A percentile compares a stretch with the other conserved stretches of the same genome.
Conservation (phyloP, 208 protist species). For the Herpetomonas samuelpessoai region DNA sequence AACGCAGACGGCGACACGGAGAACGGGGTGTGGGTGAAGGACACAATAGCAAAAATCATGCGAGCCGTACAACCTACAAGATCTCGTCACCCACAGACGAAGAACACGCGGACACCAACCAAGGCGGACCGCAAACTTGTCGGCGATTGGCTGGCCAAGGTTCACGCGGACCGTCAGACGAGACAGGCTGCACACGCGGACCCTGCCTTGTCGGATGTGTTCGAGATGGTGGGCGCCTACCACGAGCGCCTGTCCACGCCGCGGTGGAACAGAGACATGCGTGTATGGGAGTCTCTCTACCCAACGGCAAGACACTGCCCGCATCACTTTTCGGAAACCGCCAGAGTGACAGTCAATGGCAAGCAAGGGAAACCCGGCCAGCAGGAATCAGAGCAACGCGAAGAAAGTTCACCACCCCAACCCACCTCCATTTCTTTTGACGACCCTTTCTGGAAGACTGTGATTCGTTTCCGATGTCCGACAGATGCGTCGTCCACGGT, state of each 20-base stretch:
- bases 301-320: slow-evolving; percentile 29
- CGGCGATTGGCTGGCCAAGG: slow-evolving; percentile 29
- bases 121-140: too few species aligned
- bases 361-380: too few species aligned
- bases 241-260: slow-evolving; percentile 35
- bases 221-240: slow-evolving; percentile 59
- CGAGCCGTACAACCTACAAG: too few species aligned
- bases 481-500: neutral
- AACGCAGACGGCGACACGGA: too few species aligned
- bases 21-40: too few species aligned
- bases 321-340: slow-evolving; percentile 16
- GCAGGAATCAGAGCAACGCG: neutral
- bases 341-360: too few species aligned
- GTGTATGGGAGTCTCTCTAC: slow-evolving; percentile 69
- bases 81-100: too few species aligned
- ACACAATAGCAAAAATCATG: too few species aligned
- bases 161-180: slow-evolving; percentile 16
- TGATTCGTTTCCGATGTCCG: slow-evolving; percentile 61
- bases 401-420: neutral
- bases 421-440: slow-evolving; percentile 6
- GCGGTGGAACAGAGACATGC: slow-evolving; percentile 48
- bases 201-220: slow-evolving; percentile 20
- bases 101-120: too few species aligned
- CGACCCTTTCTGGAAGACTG: slow-evolving; percentile 57
- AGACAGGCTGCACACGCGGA: slow-evolving; percentile 19